Conservation (phyloP, 805 yeast genomes). For the Lachancea lanzarotensis region DNA sequence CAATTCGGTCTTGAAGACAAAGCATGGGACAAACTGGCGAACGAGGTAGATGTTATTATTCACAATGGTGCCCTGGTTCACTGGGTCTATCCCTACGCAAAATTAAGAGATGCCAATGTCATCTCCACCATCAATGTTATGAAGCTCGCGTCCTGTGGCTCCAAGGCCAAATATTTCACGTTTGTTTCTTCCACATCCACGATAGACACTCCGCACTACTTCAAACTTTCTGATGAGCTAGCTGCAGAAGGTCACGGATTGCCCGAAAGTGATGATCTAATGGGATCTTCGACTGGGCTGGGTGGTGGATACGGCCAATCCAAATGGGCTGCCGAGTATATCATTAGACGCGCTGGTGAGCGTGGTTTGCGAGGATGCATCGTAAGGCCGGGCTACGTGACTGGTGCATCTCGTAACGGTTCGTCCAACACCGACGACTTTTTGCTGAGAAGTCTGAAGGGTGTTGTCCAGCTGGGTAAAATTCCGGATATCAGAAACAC, state of each 20-base stretch:
- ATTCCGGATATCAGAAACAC: constrained; percentile 82
- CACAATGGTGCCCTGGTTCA: constrained; percentile 98
- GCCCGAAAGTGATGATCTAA: constrained; percentile 73
- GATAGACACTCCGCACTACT: constrained; percentile 76
- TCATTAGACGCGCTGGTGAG: constrained; percentile 81
- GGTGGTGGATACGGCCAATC: constrained; percentile 96
- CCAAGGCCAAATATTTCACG: constrained; percentile 77
- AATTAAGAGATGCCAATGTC: constrained; percentile 89
- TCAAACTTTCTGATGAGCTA: constrained; percentile 66
- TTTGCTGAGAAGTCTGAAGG: constrained; percentile 88
- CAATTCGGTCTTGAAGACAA: constrained; percentile 60
- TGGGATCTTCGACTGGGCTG: constrained; percentile 75
- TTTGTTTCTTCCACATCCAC: constrained; percentile 96
- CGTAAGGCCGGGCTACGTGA: constrained; percentile 92
- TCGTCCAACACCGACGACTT: constrained; percentile 95
- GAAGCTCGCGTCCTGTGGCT: constrained; percentile 60
- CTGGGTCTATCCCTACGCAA: constrained; percentile 95
- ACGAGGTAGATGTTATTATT: constrained; percentile 69
- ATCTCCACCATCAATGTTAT: constrained; percentile 78
- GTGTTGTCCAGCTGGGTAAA: constrained; percentile 79
- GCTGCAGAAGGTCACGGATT: constrained; percentile 67
- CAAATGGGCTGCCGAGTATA: constrained; percentile 94
- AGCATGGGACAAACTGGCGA: constrained; percentile 53
- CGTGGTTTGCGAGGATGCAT: constrained; percentile 84
- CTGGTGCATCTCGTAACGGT: constrained; percentile 80